Percentiles rank a stretch among this genome's conserved stretches.
phyloP scores from a whole-genome alignment of 1,284 basidiomycete species.

The Agroathelia rolfsii region DNA sequence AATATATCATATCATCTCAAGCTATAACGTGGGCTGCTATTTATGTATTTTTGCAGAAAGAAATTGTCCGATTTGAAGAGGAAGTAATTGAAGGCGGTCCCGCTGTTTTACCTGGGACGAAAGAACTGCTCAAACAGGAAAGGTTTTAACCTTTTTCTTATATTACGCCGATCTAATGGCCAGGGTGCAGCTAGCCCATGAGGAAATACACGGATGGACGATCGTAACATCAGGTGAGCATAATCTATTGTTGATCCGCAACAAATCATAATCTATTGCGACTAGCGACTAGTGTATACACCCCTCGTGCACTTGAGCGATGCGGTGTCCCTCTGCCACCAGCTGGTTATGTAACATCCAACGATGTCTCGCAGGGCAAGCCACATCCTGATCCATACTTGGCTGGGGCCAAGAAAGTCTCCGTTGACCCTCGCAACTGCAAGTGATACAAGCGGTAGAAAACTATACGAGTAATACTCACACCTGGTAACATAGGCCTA shows the following conservation, averaged over 20 bases:
- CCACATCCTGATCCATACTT: slow-evolving; percentile 78
- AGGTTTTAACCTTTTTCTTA: slow-evolving; percentile 5
- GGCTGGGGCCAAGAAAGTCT: slow-evolving; percentile 44
- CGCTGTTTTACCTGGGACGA: slow-evolving; percentile 42
- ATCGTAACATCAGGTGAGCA: slow-evolving; percentile 67
- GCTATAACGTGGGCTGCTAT: slow-evolving; percentile 1
- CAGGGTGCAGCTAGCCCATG: slow-evolving; percentile 20
- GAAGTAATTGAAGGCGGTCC: slow-evolving; percentile 55
- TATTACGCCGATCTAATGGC: slow-evolving; percentile 9
- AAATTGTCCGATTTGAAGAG: slow-evolving; percentile 55
- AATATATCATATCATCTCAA: not conserved
- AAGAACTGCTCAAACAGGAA: slow-evolving; percentile 38
- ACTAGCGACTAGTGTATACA: slow-evolving; percentile 59
- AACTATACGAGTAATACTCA: too few relatives aligned
- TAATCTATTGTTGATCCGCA: slow-evolving; percentile 6
- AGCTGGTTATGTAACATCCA: slow-evolving; percentile 57
- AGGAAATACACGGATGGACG: slow-evolving; percentile 43
- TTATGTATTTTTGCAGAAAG: slow-evolving; percentile 27
- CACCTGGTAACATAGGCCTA: slow-evolving; percentile 36
- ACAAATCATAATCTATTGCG: slow-evolving; percentile 4
- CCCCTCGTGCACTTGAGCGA: slow-evolving; percentile 49
- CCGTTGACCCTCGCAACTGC: slow-evolving; percentile 44
- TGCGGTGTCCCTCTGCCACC: slow-evolving; percentile 48
- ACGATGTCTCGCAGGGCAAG: slow-evolving; percentile 68
- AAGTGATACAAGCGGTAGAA: too few relatives aligned